phyloP scores from a whole-genome alignment of 257 asterid species.

The Forsythia viridissima region DNA sequence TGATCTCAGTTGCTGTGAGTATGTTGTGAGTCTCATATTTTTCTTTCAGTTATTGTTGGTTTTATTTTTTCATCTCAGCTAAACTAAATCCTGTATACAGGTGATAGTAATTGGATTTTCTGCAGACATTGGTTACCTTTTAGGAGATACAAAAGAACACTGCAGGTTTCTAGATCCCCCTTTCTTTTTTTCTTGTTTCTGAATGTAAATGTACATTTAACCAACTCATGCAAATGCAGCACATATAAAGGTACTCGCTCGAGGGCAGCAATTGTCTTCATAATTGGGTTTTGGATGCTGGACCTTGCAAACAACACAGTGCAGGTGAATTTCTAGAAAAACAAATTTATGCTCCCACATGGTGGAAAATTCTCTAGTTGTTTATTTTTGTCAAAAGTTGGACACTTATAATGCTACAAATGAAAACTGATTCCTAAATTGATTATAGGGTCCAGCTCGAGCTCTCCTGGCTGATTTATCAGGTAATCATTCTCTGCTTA shows the following conservation, averaged over 20 bases:
- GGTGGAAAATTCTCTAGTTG: slow-evolving; percentile 8
- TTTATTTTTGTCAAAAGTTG: not conserved
- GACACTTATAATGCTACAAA: not conserved
- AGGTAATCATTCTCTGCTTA: slow-evolving; percentile 43
- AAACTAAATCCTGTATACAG: slow-evolving; percentile 54
- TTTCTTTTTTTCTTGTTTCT: slow-evolving; percentile 20
- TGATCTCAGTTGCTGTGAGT: slow-evolving; percentile 86
- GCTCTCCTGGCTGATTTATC: slow-evolving; percentile 99
- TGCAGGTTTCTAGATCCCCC: slow-evolving; percentile 71
- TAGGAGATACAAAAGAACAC: slow-evolving; percentile 96
- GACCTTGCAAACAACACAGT: slow-evolving; percentile 99
- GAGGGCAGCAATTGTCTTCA: slow-evolving; percentile 86
- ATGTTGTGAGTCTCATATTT: slow-evolving; percentile 22
- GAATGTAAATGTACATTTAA: slow-evolving; percentile 27
- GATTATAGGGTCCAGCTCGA: slow-evolving; percentile 96
- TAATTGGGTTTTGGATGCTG: slow-evolving; percentile 97
- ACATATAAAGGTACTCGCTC: slow-evolving; percentile 96
- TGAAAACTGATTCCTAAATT: slow-evolving; percentile 20
- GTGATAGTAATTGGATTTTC: slow-evolving; percentile 94
- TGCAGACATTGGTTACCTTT: slow-evolving; percentile 95
- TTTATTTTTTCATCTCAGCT: slow-evolving; percentile 33
- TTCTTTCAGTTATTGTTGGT: slow-evolving; percentile 13
- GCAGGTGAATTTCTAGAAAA: slow-evolving; percentile 61
- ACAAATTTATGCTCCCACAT: not conserved
- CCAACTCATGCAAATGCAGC: slow-evolving; percentile 59